These are phyloP conservation scores for Pythium utonaiense DNA, from an alignment of 352 stramenopile genomes.

Conservation along the genomic window DNA sequence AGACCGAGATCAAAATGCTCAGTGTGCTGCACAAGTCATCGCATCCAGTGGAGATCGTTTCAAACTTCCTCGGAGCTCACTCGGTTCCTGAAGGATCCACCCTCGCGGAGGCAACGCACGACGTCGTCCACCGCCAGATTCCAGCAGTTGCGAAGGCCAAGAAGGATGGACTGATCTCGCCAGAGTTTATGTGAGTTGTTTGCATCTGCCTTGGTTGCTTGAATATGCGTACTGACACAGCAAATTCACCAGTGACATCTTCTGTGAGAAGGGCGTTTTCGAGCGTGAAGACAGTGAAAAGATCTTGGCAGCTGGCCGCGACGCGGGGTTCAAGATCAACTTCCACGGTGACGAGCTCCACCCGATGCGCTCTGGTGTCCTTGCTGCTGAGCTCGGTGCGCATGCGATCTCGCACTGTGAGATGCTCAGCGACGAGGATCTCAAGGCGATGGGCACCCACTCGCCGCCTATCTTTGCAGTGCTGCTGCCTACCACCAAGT, in stretches of 20 bases:
- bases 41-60: constrained; percentile 70
- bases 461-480: constrained; percentile 63
- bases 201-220: not conserved
- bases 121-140: constrained; percentile 77
- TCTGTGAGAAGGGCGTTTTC: constrained; percentile 86
- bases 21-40: constrained; percentile 64
- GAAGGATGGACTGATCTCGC: constrained; percentile 64
- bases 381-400: constrained; percentile 55
- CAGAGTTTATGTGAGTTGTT: constrained; percentile 65
- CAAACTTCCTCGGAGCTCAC: constrained; percentile 74
- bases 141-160: constrained; percentile 62
- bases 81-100: constrained; percentile 74
- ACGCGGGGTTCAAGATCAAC: constrained; percentile 72
- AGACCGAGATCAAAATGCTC: constrained; percentile 85
- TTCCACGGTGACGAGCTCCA: constrained; percentile 84
- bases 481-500: constrained; percentile 82
- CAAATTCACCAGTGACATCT: constrained; percentile 44
- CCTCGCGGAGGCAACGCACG: constrained; percentile 50
- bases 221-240: not conserved
- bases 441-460: constrained; percentile 63
- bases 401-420: constrained; percentile 75
- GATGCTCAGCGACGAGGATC: constrained; percentile 63
- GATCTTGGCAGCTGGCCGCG: constrained; percentile 63
- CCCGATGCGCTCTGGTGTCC: constrained; percentile 59
- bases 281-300: constrained; percentile 71